phyloP scores from a whole-genome alignment of 2,329 filamentous ascomycete genomes.

The Penicillium vulpinum region DNA sequence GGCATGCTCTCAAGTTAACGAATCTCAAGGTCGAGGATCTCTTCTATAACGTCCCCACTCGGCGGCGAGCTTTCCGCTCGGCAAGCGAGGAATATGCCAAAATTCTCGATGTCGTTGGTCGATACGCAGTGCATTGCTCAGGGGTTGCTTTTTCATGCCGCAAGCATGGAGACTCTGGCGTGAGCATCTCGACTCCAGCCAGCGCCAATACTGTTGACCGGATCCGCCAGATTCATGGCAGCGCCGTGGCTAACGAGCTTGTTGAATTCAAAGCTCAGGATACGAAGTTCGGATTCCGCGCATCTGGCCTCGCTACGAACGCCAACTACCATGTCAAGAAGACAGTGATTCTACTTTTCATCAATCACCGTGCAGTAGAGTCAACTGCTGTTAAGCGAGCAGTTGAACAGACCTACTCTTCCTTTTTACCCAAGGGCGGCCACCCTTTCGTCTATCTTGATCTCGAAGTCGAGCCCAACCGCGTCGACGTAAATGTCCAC shows the following conservation, averaged over 20 bases:
- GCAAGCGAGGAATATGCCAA: slow-evolving; percentile 95
- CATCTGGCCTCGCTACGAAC: slow-evolving; percentile 79
- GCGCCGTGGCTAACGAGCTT: slow-evolving; percentile 81
- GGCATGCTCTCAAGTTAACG: neutral
- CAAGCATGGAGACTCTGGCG: slow-evolving; percentile 85
- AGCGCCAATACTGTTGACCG: slow-evolving; percentile 73
- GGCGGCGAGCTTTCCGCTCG: slow-evolving; percentile 85
- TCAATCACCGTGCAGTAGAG: slow-evolving; percentile 93
- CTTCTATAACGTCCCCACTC: slow-evolving; percentile 92
- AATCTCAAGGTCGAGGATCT: slow-evolving; percentile 73
- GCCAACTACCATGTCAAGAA: slow-evolving; percentile 94
- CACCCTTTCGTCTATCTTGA: slow-evolving; percentile 93
- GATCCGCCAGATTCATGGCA: slow-evolving; percentile 87
- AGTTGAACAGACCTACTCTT: slow-evolving; percentile 83
- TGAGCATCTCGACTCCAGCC: slow-evolving; percentile 75
- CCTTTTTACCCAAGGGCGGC: slow-evolving; percentile 87
- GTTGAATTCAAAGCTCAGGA: slow-evolving; percentile 73
- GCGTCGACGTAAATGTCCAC: slow-evolving; percentile 96
- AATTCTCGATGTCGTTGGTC: slow-evolving; percentile 90
- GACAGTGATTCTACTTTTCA: slow-evolving; percentile 85
- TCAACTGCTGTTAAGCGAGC: slow-evolving; percentile 85
- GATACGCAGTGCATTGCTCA: slow-evolving; percentile 87
- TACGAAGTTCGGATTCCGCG: slow-evolving; percentile 78
- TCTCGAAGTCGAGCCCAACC: slow-evolving; percentile 84
- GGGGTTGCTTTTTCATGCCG: slow-evolving; percentile 96